phyloP scores from a whole-genome alignment of 768 basidiomycete species.

The Pulveroboletus frians region DNA sequence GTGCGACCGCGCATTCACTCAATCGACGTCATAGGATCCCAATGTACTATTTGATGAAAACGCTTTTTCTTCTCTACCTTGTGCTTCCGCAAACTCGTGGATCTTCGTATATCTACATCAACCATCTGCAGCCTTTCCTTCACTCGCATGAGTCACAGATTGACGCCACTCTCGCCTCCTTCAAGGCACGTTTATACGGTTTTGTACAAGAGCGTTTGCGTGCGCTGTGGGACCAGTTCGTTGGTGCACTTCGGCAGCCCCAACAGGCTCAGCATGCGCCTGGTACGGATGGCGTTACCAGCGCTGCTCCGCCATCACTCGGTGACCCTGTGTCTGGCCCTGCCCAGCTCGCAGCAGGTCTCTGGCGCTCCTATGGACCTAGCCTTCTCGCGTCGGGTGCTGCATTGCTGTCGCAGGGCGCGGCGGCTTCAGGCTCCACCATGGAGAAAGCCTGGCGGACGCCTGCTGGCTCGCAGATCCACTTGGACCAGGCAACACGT shows the following conservation, averaged over 20 bases:
- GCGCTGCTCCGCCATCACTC: conserved; percentile 41
- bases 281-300: conserved; percentile 17
- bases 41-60: conserved; percentile 80
- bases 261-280: conserved; percentile 23
- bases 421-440: conserved; percentile 36
- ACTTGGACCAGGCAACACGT: conserved; percentile 30
- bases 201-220: conserved; percentile 63
- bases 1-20: conserved; percentile 4
- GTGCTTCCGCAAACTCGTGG: conserved; percentile 88
- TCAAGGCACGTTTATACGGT: conserved; percentile 52
- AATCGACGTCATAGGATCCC: conserved; percentile 60
- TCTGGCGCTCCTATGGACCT: conserved; percentile 82
- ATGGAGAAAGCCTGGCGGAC: conserved; percentile 26
- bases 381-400: conserved; percentile 63
- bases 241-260: conserved; percentile 44
- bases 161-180: conserved; percentile 68
- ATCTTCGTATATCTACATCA: conserved; percentile 76
- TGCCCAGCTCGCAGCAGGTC: conserved; percentile 53
- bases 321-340: conserved; percentile 58
- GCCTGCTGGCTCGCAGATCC: conserved; percentile 28
- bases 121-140: conserved; percentile 81
- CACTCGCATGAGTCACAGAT: conserved; percentile 78
- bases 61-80: conserved; percentile 81
- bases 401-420: conserved; percentile 51
- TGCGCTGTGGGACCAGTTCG: conserved; percentile 60